Percentiles rank a stretch among this genome's conserved stretches.
These are phyloP conservation scores for Brassica incana DNA, from an alignment of 345 rosid species.

Conservation along the genomic window DNA sequence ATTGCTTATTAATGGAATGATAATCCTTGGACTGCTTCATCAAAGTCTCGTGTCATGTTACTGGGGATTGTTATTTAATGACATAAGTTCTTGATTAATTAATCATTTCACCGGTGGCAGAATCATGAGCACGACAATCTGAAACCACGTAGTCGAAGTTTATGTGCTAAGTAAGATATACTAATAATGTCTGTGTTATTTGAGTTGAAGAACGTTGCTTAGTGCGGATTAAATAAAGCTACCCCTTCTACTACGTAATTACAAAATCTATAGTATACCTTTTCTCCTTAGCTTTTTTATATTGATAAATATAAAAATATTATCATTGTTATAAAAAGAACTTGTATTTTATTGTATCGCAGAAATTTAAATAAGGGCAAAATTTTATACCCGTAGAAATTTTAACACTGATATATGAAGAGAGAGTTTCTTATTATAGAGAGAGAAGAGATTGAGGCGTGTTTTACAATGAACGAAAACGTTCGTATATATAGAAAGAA, in stretches of 20 bases:
- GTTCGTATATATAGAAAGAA: too few relatives aligned
- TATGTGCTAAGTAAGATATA: not conserved
- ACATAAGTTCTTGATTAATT: not conserved
- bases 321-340: not conserved
- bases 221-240: not conserved
- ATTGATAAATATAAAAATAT: not conserved
- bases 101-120: not conserved
- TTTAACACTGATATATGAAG: too few relatives aligned
- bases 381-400: too few relatives aligned
- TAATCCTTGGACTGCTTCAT: not conserved
- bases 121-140: not conserved
- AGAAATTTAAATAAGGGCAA: too few relatives aligned
- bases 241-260: not conserved
- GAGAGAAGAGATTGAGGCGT: too few relatives aligned
- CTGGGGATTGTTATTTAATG: not conserved
- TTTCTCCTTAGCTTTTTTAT: not conserved
- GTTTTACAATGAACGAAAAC: too few relatives aligned
- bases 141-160: conserved; percentile 8
- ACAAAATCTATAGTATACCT: not conserved
- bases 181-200: not conserved
- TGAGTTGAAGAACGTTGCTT: conserved; percentile 2
- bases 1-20: too few relatives aligned
- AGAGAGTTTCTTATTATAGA: too few relatives aligned
- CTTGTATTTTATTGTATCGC: too few relatives aligned
- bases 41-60: not conserved